Percentiles rank a stretch among this genome's conserved stretches.
phyloP scores from a whole-genome alignment of 768 basidiomycete species.

The Clitopilus passeckerianus region DNA sequence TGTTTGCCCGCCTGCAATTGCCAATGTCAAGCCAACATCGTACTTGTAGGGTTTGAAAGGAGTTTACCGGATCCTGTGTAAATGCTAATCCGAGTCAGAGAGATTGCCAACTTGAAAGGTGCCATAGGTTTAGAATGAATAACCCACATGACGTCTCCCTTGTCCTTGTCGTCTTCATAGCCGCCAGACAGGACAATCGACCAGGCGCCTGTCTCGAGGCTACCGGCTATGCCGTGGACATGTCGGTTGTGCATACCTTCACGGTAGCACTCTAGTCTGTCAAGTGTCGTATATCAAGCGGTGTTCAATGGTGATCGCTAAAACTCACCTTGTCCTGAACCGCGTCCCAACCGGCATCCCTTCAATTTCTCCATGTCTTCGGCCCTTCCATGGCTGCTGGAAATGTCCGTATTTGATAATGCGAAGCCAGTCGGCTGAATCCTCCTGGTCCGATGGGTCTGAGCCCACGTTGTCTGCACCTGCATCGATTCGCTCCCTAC shows the following conservation, averaged over 20 bases:
- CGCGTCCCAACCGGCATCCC: background rate
- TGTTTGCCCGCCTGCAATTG: conserved; percentile 7
- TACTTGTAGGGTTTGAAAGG: background rate
- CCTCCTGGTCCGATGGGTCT: no score
- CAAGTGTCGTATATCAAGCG: background rate
- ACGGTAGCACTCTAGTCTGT: background rate
- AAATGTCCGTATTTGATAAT: no score
- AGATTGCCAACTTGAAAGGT: no score
- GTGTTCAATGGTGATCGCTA: background rate
- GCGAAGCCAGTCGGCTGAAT: no score
- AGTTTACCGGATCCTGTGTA: conserved; percentile 36
- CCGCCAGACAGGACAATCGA: conserved; percentile 36
- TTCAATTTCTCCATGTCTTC: background rate
- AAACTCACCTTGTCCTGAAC: background rate
- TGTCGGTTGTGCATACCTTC: background rate
- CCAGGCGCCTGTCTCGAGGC: conserved; percentile 25
- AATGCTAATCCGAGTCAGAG: conserved; percentile 13
- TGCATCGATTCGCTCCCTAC: no score
- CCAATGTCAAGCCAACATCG: background rate
- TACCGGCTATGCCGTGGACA: conserved; percentile 26
- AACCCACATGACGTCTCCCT: conserved; percentile 32
- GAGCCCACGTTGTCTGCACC: background rate
- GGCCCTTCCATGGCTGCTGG: background rate
- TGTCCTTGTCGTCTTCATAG: conserved; percentile 36
- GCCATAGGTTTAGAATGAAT: background rate